Conservation (phyloP, 345 rosid species). For the Excoecaria agallocha region DNA sequence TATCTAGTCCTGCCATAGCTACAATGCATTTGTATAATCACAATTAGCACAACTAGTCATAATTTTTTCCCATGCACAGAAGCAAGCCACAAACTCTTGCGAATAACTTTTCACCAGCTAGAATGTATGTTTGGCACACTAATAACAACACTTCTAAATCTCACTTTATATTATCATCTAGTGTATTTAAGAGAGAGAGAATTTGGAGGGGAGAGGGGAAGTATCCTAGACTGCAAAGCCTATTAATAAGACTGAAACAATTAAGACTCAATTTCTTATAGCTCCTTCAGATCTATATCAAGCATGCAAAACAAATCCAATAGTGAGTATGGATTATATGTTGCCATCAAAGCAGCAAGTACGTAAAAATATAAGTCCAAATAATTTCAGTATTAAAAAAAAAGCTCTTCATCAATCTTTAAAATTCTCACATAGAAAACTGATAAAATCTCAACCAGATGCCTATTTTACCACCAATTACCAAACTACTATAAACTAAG, state of each 20-base stretch:
- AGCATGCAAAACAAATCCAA: neutral
- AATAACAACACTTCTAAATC: neutral
- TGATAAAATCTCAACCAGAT: no score
- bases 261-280: neutral
- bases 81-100: neutral
- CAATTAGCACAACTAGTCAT: neutral
- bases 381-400: no score
- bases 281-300: neutral
- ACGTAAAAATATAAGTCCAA: neutral
- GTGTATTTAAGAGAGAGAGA: neutral
- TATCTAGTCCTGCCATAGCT: neutral
- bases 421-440: neutral
- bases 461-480: no score
- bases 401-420: neutral
- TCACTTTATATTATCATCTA: neutral
- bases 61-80: neutral
- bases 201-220: no score
- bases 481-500: neutral
- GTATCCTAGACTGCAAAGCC: neutral
- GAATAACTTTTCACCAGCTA: neutral
- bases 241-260: neutral
- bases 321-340: no score
- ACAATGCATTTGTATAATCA: neutral
- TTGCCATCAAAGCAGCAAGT: no score
- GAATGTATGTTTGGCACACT: neutral